Base-by-base conservation (phyloP, 345 rosid genomes). In the Sapria himalayana region DNA sequence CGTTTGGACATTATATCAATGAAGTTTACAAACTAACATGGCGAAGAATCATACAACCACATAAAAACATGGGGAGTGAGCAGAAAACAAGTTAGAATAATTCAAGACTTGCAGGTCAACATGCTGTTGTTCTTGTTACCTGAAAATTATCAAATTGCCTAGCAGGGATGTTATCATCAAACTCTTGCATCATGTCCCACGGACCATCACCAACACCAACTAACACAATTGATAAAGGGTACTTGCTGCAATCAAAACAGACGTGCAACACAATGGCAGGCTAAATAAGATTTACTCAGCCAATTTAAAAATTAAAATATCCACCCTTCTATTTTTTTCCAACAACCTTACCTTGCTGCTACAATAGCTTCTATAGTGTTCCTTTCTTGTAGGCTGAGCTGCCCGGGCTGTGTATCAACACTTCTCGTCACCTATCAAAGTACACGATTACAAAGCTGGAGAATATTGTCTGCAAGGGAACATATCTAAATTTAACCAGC, bases 171-270 rank as follows among this genome's bases (percentile, higher is more conserved):
- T 91, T 91, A 49, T 91, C 99, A 38, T 84, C 95, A 25, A 91
- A 91, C 58, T 91, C 92, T 50, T 66, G 64, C 99, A 91, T 91
- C 70, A 71, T 78, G 52, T 91, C 95, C 99, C 99, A 91, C 18
- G 99, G 99, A 9, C 99, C 99, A 59, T 91, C 99, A 16, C 99
- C 99, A 0, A 91, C 95, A 39, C 99, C 99, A 0, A 91, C 95
- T 44, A 84, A 62, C 33, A 84, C 60, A 34, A 91, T 80, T 18
- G 95, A 84, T 37, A 91, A 46, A 18, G 95, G 95, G 63, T 77
- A 75, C 59, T 80, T 62, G 49, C 96, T 81, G 71, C 58, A 69
- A 48, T 15, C 20, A 40, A 34, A 54, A 22, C 32, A 19, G 22
- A n/a, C n/a, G n/a, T n/a, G n/a, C n/a, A n/a, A n/a, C n/a, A n/a